Percentiles rank a stretch among this genome's conserved stretches.
Conservation (phyloP, 345 rosid species). For the Rhodomyrtus tomentosa region DNA sequence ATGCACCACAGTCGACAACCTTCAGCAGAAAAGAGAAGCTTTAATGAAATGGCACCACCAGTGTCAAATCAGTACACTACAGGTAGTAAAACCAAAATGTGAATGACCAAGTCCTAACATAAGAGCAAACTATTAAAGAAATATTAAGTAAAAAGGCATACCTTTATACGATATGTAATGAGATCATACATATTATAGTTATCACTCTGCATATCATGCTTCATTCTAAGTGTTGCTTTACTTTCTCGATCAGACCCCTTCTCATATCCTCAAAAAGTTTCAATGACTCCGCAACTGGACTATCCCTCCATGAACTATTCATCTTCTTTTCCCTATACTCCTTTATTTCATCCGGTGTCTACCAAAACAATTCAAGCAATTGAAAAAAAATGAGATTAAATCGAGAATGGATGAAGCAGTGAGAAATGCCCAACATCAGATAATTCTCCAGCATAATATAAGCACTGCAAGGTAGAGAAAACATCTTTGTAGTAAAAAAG, state of each 20-base stretch:
- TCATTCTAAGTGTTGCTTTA: constrained; percentile 95
- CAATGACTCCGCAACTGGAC: constrained; percentile 78
- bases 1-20: constrained; percentile 90
- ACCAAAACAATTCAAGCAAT: not conserved
- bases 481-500: not conserved
- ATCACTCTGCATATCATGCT: constrained; percentile 99
- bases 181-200: constrained; percentile 92
- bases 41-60: not conserved
- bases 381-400: not conserved
- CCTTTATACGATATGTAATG: constrained; percentile 97
- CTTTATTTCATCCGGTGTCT: constrained; percentile 80
- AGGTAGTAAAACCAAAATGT: not conserved
- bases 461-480: too few species aligned
- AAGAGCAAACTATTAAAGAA: not conserved
- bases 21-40: not conserved
- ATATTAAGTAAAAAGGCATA: constrained; percentile 16
- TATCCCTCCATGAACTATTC: constrained; percentile 98
- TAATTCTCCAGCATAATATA: not conserved
- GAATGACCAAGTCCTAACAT: not conserved
- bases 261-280: constrained; percentile 88
- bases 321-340: constrained; percentile 81
- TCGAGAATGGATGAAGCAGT: not conserved
- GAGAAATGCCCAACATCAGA: not conserved
- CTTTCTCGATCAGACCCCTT: constrained; percentile 77
- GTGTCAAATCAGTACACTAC: not conserved